Base-by-base conservation (phyloP, 305 asterid species). In the Petunia hybrid region DNA sequence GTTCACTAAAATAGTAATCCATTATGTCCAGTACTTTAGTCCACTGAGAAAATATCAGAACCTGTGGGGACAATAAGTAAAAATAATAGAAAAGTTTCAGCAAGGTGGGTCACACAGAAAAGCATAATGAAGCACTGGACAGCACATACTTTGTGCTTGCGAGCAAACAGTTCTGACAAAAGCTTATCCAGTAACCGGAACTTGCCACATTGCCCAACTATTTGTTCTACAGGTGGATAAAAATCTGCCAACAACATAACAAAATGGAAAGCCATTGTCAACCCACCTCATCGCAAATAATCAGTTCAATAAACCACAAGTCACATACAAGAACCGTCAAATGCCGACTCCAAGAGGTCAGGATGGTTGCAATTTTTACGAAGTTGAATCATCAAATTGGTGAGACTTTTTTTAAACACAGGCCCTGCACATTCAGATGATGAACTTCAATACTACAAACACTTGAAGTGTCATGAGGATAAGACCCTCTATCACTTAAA, bases 301-400 rank as follows among this genome's bases (percentile, higher is more conserved):
- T 73, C 46, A 65, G 78, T 61, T 7, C 64, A 79, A 77, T 6
- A 56, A 85, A 42, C 51, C 80, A 73, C 64, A 68, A 80, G 77
- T 14, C 60, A 90, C 98, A 83, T 94, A 97, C 99, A 80, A 60
- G 99, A 93, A 83, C 93, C 93, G 85, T 92, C 90, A 88, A 88
- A 97, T 66, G 88, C 93, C 68, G 98, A 90, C 90, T 97, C 97
- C 90, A 97, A 88, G 53, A 97, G 93, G 82, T 96, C 99, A 82
- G 99, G 99, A 81, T 96, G 99, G 88, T 93, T 91, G 93, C 99
- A 96, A 75, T 92, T 93, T 90, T 96, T 96, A 85, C 99, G 84
- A 22, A 96, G 98, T 83, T 96, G 99, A 83, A 94, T 3, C 98
- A 94, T 89, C 93, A 96, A 79, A 87, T 96, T 94, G 82, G 78